A percentile compares a stretch with the other conserved stretches of the same genome.
Conservation (phyloP, 768 basidiomycete species). For the Pholiota conissans region DNA sequence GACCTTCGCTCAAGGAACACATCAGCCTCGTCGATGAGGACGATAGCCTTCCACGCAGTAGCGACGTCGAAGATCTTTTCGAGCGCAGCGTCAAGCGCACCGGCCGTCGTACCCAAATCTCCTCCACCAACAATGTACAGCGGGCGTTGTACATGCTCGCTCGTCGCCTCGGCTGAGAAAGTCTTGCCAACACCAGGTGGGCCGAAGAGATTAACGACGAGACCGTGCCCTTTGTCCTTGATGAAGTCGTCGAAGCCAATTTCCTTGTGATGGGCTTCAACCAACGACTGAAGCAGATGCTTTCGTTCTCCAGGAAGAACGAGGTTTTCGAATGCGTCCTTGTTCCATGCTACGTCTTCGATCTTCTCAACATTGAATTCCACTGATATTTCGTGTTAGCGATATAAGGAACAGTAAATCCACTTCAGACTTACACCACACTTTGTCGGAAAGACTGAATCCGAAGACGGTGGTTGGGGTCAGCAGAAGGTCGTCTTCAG, state of each 20-base stretch:
- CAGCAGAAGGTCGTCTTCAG: conserved; percentile 54
- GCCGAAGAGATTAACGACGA: conserved; percentile 57
- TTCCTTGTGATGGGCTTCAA: conserved; percentile 56
- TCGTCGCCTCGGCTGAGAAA: conserved; percentile 59
- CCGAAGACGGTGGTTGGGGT: conserved; percentile 59
- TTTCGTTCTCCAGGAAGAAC: conserved; percentile 57
- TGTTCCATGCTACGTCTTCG: conserved; percentile 52
- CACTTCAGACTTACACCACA: conserved; percentile 47
- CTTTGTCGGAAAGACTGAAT: conserved; percentile 60
- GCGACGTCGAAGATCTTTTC: conserved; percentile 52
- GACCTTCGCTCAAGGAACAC: conserved; percentile 74
- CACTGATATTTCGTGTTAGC: conserved; percentile 33
- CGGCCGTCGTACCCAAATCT: conserved; percentile 51
- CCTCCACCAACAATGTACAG: conserved; percentile 56
- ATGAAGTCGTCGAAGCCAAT: conserved; percentile 61
- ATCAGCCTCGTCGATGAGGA: conserved; percentile 64
- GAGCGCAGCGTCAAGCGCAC: conserved; percentile 41
- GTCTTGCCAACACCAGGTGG: conserved; percentile 61
- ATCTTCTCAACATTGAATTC: conserved; percentile 62
- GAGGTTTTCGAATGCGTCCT: conserved; percentile 57
- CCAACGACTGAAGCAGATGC: conserved; percentile 52
- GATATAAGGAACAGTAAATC: not conserved
- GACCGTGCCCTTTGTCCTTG: conserved; percentile 63
- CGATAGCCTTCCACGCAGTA: conserved; percentile 61
- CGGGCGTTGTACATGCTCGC: conserved; percentile 53